These are phyloP conservation scores for Trichoderma atrobrunneum DNA, from an alignment of 2,329 filamentous ascomycete species.

Conservation along the genomic window DNA sequence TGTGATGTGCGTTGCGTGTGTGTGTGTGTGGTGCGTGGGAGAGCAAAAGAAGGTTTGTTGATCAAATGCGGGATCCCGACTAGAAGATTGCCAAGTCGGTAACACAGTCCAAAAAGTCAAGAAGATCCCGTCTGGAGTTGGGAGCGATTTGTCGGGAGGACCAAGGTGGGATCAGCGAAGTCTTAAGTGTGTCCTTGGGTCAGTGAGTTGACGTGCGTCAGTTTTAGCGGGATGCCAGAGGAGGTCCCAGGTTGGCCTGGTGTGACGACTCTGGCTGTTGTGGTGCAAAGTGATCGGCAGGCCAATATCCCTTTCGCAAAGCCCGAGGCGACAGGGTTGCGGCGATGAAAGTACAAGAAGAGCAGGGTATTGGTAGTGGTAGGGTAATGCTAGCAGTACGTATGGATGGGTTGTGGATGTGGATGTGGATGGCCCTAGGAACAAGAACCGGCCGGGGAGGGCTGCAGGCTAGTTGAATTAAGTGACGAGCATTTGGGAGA, in stretches of 20 bases:
- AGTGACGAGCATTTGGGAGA: conserved; percentile 18
- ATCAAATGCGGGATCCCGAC: conserved; percentile 52
- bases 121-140: conserved; percentile 37
- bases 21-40: conserved; percentile 13
- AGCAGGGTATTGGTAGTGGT: conserved; percentile 12
- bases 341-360: conserved; percentile 32
- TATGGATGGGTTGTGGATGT: neutral
- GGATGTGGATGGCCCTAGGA: conserved; percentile 25
- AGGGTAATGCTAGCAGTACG: conserved; percentile 29
- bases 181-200: conserved; percentile 51
- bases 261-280: conserved; percentile 50
- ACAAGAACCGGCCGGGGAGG: conserved; percentile 34
- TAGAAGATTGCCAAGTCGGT: conserved; percentile 46
- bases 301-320: conserved; percentile 50
- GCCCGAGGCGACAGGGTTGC: conserved; percentile 46
- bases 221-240: conserved; percentile 29
- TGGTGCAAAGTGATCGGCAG: conserved; percentile 53
- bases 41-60: conserved; percentile 39
- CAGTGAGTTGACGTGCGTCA: conserved; percentile 40
- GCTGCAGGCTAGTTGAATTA: conserved; percentile 33
- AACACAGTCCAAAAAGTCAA: conserved; percentile 40
- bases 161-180: conserved; percentile 56
- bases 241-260: conserved; percentile 23
- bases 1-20: conserved; percentile 20
- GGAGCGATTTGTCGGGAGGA: conserved; percentile 31